phyloP scores from a whole-genome alignment of 1,284 basidiomycete genomes.

The Tylopilus orsonianus region DNA sequence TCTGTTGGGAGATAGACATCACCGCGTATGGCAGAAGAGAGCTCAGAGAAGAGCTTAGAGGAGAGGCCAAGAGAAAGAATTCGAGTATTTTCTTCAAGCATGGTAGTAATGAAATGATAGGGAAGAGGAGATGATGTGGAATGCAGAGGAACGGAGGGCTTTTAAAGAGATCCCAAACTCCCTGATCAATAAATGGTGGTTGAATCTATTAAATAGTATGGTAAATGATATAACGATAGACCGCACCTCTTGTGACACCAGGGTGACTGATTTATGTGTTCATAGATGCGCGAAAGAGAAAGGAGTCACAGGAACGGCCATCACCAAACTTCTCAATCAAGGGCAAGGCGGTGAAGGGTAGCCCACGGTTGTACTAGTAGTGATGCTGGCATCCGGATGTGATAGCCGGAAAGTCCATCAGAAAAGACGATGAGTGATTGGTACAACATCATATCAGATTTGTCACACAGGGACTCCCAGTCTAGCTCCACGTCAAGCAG shows the following conservation, averaged over 20 bases:
- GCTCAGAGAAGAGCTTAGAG: conserved; percentile 33
- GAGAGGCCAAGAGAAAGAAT: conserved; percentile 10
- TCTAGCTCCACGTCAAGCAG: too few species aligned
- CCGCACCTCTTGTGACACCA: conserved; percentile 3
- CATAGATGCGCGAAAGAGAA: not conserved
- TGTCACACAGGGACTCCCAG: too few species aligned
- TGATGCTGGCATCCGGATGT: conserved; percentile 12
- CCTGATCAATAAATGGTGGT: not conserved
- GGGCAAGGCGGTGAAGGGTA: conserved; percentile 15
- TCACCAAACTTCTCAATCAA: not conserved
- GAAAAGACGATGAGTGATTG: conserved; percentile 1
- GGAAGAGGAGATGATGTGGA: conserved; percentile 7
- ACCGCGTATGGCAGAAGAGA: conserved; percentile 46
- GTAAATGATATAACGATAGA: conserved; percentile 12
- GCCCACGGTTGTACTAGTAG: not conserved
- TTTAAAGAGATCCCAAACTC: conserved; percentile 16
- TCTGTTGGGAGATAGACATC: conserved; percentile 45
- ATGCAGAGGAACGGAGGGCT: conserved; percentile 8
- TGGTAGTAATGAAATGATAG: conserved; percentile 7
- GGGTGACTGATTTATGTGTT: not conserved
- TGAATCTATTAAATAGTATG: conserved; percentile 14
- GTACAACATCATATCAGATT: not conserved
- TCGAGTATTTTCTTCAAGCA: conserved; percentile 9
- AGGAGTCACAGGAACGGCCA: not conserved
- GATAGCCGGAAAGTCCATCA: conserved; percentile 18